A percentile compares a stretch with the other conserved stretches of the same genome.
phyloP scores from a whole-genome alignment of 139 green algal genomes.

The Micromonas pusilla region DNA sequence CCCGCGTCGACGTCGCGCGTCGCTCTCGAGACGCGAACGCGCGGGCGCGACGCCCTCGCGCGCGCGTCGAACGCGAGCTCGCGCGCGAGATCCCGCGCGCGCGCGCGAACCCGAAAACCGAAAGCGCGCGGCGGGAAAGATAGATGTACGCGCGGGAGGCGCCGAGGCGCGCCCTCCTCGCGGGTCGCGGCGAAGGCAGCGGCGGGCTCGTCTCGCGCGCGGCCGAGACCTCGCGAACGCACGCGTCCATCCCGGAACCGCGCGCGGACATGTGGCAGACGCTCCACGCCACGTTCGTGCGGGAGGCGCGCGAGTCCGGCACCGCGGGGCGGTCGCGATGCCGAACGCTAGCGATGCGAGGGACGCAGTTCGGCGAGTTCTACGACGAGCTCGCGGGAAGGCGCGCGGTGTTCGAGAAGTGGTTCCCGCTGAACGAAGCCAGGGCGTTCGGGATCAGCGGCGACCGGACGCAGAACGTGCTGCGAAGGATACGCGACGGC shows the following conservation, averaged over 20 bases:
- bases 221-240: not conserved
- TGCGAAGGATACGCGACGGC: not conserved
- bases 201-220: not conserved
- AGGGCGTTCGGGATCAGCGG: not conserved
- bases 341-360: not conserved
- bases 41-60: too few relatives aligned
- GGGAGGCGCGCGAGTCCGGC: not conserved
- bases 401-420: not conserved
- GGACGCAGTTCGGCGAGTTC: conserved; percentile 8
- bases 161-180: not conserved
- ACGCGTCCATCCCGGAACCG: not conserved
- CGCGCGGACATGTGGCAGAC: not conserved
- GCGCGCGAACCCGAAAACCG: too few relatives aligned
- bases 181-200: not conserved
- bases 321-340: not conserved
- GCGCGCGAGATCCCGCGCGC: too few relatives aligned
- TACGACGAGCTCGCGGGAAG: not conserved
- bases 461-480: conserved; percentile 8
- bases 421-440: not conserved
- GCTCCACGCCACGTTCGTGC: conserved; percentile 5
- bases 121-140: too few relatives aligned
- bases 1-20: too few relatives aligned
- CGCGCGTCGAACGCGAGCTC: too few relatives aligned
- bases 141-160: too few relatives aligned
- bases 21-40: too few relatives aligned